Conservation (phyloP, 2,329 filamentous ascomycete species). For the Pseudogymnoascus sp. region DNA sequence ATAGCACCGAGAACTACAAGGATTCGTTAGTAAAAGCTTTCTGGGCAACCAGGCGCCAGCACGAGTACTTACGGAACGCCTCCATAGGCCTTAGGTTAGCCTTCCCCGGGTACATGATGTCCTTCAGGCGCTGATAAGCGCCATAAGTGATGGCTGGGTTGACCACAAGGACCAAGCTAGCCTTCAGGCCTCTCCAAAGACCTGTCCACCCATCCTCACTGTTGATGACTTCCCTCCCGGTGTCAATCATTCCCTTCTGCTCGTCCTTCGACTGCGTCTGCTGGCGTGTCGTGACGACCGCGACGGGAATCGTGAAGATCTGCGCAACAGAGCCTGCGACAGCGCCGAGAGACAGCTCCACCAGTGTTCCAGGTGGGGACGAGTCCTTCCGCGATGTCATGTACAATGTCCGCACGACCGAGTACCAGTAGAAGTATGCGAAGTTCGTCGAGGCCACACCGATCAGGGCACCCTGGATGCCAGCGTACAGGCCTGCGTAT, state of each 20-base stretch:
- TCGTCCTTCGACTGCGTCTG: conserved; percentile 84
- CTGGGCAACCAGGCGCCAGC: neutral
- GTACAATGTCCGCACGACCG: conserved; percentile 75
- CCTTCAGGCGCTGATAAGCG: conserved; percentile 83
- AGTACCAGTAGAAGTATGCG: conserved; percentile 99
- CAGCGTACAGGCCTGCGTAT: conserved; percentile 73
- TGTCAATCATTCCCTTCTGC: conserved; percentile 78
- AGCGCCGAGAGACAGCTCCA: conserved; percentile 79
- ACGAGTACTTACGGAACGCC: conserved; percentile 68
- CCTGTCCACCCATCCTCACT: conserved; percentile 85
- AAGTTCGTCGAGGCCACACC: conserved; percentile 98
- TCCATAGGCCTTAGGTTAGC: conserved; percentile 70
- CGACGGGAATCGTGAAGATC: conserved; percentile 91
- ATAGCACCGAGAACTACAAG: conserved; percentile 73
- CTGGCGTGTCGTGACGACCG: conserved; percentile 90
- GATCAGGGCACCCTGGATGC: conserved; percentile 76
- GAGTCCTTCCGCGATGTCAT: conserved; percentile 48
- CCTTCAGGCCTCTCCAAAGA: conserved; percentile 91
- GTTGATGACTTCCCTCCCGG: conserved; percentile 78
- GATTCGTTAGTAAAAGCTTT: conserved; percentile 12
- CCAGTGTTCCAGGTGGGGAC: conserved; percentile 64
- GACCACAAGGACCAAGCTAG: conserved; percentile 87
- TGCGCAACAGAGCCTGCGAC: conserved; percentile 85
- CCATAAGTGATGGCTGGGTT: conserved; percentile 98
- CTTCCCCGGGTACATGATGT: conserved; percentile 68